Evolutionary conservation across 1,284 basidiomycete species (phyloP), one percentile per base, ranked within the genome.

Genomic region (Sporisorium exsertum): DNA sequence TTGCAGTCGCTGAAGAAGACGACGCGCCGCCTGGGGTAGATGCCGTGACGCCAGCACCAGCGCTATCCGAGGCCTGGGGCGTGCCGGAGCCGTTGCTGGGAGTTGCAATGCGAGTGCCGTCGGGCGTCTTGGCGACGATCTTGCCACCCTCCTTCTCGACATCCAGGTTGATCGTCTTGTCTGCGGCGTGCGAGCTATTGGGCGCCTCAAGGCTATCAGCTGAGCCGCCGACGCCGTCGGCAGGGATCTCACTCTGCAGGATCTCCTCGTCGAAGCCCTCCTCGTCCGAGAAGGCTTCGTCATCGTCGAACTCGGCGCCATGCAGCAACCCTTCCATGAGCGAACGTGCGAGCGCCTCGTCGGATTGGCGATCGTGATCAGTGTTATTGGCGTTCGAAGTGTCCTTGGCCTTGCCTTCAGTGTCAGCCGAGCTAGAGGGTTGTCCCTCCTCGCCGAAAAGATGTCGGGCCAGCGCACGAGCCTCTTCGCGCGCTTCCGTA

Each of bases 41-140:
- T 12, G 61, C 60, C 22, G 58, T 33, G 13, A 51, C 43, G 18
- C 64, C 47, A n/a, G 65, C 51, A 37, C 58, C 37, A 89, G 86
- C 1, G 85, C 83, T 35, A 15, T 74, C 64, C 1, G 62, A 46
- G 15, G 74, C 49, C 55, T 79, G 58, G 37, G 79, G 58, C 16
- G 73, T 72, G 29, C 65, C 52, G 6, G 63, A 24, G 5, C 73
- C 77, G 18, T 63, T 88, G 79, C 89, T 91, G 0, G 96, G 96
- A 7, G 96, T 98, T 2, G 93, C 91, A 35, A 99, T 91, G 22
- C 94, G 90, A 0, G 95, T 97, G 1, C 96, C 96, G 70, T 97
- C 94, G 0, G 96, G 95, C 0, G 96, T 98, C 85, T 97, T 94
- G 10, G 94, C 95, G 82, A 95, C 94, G 9, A 98, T 90, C 82